Conservation (phyloP, 2,329 filamentous ascomycete genomes). For the Talaromyces sp. region DNA sequence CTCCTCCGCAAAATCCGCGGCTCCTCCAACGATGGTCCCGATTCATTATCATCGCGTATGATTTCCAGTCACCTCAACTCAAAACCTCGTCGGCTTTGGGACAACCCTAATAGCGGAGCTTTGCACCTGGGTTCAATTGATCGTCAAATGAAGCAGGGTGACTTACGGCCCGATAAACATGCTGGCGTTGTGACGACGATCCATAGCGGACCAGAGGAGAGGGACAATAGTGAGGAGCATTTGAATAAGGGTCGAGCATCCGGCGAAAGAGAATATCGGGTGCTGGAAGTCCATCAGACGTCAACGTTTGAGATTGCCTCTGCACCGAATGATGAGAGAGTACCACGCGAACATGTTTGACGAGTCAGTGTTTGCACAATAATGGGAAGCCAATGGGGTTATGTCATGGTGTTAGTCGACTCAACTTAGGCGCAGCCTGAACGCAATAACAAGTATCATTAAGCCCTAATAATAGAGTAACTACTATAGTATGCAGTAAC, state of each 20-base stretch:
- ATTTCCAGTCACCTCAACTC: not conserved
- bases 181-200: slow-evolving; percentile 2
- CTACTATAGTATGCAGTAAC: no score
- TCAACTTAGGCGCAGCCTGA: not conserved
- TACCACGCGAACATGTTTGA: slow-evolving; percentile 9
- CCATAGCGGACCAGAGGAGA: not conserved
- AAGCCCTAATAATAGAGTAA: not conserved
- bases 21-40: slow-evolving; percentile 30
- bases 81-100: not conserved
- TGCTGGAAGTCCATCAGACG: slow-evolving; percentile 1
- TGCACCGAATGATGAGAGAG: not conserved
- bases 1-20: slow-evolving; percentile 39
- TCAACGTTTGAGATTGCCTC: slow-evolving; percentile 1
- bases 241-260: not conserved
- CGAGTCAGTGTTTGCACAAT: not conserved
- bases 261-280: not conserved
- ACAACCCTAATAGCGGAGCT: not conserved
- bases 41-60: not conserved
- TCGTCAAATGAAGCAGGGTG: not conserved
- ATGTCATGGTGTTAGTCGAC: not conserved
- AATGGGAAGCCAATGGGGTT: not conserved
- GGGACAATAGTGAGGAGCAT: slow-evolving; percentile 1
- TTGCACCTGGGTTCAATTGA: not conserved
- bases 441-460: not conserved
- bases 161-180: slow-evolving; percentile 3